phyloP scores from a whole-genome alignment of 371 early-diverging fungal genomes.

The Circinella minor region DNA sequence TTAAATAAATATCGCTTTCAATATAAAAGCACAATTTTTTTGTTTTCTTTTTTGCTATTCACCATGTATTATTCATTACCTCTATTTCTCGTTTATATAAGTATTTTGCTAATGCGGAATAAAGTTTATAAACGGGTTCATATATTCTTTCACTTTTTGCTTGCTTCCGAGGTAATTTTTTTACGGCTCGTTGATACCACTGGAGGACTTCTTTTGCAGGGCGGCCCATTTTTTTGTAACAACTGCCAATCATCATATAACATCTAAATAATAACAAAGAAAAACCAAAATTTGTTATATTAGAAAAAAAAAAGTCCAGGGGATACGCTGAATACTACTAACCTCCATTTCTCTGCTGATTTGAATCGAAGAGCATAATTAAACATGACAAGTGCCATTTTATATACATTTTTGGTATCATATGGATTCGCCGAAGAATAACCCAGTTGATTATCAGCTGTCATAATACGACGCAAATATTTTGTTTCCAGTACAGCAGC shows the following conservation, averaged over 20 bases:
- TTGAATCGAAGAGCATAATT: conserved; percentile 42
- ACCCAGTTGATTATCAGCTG: conserved; percentile 23
- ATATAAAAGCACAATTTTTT: too few relatives aligned
- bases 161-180: conserved; percentile 46
- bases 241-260: conserved; percentile 66
- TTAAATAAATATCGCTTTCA: too few relatives aligned
- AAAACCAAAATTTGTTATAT: background rate
- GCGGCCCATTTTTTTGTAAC: conserved; percentile 57
- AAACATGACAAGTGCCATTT: conserved; percentile 45
- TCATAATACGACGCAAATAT: conserved; percentile 11
- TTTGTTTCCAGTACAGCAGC: conserved; percentile 51
- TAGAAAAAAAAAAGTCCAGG: background rate
- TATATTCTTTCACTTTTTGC: conserved; percentile 59
- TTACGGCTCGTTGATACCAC: conserved; percentile 49
- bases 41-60: too few relatives aligned
- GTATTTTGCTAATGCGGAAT: conserved; percentile 61
- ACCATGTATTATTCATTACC: conserved; percentile 23
- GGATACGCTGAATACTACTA: background rate
- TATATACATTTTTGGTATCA: conserved; percentile 43
- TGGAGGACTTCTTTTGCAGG: conserved; percentile 52
- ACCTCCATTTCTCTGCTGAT: conserved; percentile 35
- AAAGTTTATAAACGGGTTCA: conserved; percentile 63
- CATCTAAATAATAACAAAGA: conserved; percentile 34
- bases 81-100: conserved; percentile 46
- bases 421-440: conserved; percentile 11